Percentiles rank a stretch among this genome's conserved stretches.
These are phyloP conservation scores for Boechera divaricarpa DNA, from an alignment of 345 rosid species.

Conservation along the genomic window DNA sequence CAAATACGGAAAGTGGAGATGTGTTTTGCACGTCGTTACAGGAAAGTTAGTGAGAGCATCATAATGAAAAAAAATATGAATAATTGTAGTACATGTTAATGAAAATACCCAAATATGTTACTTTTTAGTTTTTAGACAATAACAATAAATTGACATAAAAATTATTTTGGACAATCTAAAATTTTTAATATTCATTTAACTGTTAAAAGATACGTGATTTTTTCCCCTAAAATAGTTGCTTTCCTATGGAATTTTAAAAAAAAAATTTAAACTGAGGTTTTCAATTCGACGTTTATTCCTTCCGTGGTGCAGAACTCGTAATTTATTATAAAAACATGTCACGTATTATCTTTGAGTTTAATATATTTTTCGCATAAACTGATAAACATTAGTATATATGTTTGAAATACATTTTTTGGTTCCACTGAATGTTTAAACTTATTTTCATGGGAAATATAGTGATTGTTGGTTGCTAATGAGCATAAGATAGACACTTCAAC, in stretches of 20 bases:
- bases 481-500: background rate
- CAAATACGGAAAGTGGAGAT: slow-evolving; percentile 1
- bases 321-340: too few species aligned
- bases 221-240: too few species aligned
- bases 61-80: background rate
- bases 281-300: too few species aligned
- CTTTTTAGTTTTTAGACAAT: background rate
- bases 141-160: background rate
- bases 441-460: too few species aligned
- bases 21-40: slow-evolving; percentile 3
- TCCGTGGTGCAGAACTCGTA: too few species aligned
- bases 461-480: background rate
- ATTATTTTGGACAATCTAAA: background rate
- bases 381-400: background rate
- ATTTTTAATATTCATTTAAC: too few species aligned
- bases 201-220: too few species aligned
- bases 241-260: too few species aligned
- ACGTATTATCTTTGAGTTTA: too few species aligned
- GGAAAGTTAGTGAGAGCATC: slow-evolving; percentile 1
- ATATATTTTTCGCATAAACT: too few species aligned
- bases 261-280: too few species aligned
- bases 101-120: background rate
- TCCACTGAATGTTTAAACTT: too few species aligned
- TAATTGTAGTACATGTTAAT: background rate
- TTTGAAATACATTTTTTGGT: background rate